Conservation (phyloP, 164 flowering plant genomes). For the Amborella trichopoda region DNA sequence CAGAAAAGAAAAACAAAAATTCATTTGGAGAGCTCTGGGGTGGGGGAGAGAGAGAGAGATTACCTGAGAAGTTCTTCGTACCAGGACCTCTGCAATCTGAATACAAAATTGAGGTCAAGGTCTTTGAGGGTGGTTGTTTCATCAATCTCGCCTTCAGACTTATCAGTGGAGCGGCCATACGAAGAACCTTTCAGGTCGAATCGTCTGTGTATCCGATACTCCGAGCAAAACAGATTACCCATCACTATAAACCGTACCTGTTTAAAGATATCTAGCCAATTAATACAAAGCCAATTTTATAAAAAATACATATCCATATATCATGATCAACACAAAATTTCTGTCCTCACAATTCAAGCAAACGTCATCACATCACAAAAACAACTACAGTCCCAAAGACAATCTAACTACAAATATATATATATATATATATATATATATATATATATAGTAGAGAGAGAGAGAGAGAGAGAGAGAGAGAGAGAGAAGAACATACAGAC, state of each 20-base stretch:
- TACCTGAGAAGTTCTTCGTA: slow-evolving; percentile 61
- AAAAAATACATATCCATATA: too few species aligned
- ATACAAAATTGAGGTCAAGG: slow-evolving; percentile 69
- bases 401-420: too few species aligned
- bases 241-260: slow-evolving; percentile 64
- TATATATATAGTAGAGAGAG: too few species aligned
- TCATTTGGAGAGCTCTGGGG: neutral
- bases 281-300: slow-evolving; percentile 49
- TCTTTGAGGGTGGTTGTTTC: slow-evolving; percentile 72
- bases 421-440: too few species aligned
- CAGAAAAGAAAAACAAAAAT: neutral
- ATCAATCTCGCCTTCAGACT: slow-evolving; percentile 40
- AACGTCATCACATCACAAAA: neutral
- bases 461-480: too few species aligned
- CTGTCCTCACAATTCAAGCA: too few species aligned
- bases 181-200: slow-evolving; percentile 42
- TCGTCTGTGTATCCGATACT: slow-evolving; percentile 43
- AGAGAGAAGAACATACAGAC: too few species aligned
- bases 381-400: neutral
- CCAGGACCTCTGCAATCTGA: slow-evolving; percentile 57
- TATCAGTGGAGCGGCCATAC: slow-evolving; percentile 32
- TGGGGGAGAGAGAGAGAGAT: neutral
- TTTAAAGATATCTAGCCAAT: slow-evolving; percentile 27
- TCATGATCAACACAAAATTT: too few species aligned
- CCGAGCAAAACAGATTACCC: slow-evolving; percentile 66